These are phyloP conservation scores for Leishmania lainsoni DNA, from an alignment of 208 protist species.

Conservation along the genomic window DNA sequence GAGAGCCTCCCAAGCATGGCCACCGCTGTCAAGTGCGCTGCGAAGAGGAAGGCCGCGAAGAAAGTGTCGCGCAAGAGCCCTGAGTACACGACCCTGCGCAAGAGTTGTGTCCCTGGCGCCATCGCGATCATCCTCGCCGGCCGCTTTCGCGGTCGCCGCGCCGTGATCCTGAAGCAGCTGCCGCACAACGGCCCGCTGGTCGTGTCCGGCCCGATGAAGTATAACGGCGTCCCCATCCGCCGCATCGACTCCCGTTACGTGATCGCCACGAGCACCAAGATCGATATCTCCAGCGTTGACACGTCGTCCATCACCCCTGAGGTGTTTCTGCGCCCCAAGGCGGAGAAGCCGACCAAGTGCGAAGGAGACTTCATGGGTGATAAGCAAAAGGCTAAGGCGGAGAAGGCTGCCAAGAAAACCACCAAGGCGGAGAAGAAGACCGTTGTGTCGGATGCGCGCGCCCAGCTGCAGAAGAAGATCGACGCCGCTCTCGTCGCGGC, in stretches of 20 bases:
- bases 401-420: slow-evolving; percentile 77
- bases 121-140: slow-evolving; percentile 94
- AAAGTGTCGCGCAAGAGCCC: slow-evolving; percentile 67
- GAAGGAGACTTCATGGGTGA: slow-evolving; percentile 88
- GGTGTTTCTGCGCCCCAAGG: slow-evolving; percentile 71
- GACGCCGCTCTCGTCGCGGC: slow-evolving; percentile 73
- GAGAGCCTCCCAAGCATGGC: background rate
- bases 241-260: slow-evolving; percentile 98
- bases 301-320: slow-evolving; percentile 69
- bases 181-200: slow-evolving; percentile 94
- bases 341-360: slow-evolving; percentile 78
- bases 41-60: slow-evolving; percentile 41
- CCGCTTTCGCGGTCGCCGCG: slow-evolving; percentile 93
- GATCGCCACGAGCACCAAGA: slow-evolving; percentile 98
- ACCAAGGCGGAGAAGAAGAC: slow-evolving; percentile 65
- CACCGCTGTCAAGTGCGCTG: slow-evolving; percentile 31
- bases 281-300: slow-evolving; percentile 93
- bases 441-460: slow-evolving; percentile 68
- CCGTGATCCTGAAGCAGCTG: slow-evolving; percentile 98
- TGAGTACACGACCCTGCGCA: slow-evolving; percentile 66
- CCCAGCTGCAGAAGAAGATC: slow-evolving; percentile 78
- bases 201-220: slow-evolving; percentile 94
- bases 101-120: slow-evolving; percentile 59
- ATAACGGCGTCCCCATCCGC: slow-evolving; percentile 98
- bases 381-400: slow-evolving; percentile 72